A percentile compares a stretch with the other conserved stretches of the same genome.
These are phyloP conservation scores for Podila minutissima DNA, from an alignment of 192 early-diverging fungal species.

Conservation along the genomic window DNA sequence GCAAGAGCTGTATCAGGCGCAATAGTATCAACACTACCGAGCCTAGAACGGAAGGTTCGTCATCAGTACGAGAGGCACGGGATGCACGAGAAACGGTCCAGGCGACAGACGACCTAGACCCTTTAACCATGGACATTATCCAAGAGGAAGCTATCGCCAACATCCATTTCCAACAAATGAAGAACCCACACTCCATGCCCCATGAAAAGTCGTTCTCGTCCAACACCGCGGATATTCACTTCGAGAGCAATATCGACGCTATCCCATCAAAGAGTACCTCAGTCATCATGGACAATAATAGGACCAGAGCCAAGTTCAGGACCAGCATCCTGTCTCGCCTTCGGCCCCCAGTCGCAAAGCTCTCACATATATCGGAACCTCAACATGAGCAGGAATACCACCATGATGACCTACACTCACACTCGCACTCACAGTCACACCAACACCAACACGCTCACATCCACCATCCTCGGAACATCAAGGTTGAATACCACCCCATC, in stretches of 20 bases:
- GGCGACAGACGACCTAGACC: no score
- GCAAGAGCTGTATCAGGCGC: no score
- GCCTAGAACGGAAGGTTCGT: no score
- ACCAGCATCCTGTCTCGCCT: neutral
- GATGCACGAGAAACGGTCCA: neutral
- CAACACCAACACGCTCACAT: neutral
- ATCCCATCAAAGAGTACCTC: neutral
- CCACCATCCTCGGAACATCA: slow-evolving; percentile 5
- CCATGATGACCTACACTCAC: no score
- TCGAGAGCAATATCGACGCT: neutral
- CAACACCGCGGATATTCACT: neutral
- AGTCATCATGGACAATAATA: neutral
- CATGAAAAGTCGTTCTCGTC: neutral
- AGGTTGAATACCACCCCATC: slow-evolving; percentile 26
- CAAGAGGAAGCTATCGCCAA: neutral
- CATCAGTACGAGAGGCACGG: neutral
- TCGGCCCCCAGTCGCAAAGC: neutral
- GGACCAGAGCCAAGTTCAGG: neutral
- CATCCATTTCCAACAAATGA: neutral
- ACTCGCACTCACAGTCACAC: neutral
- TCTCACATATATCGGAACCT: neutral
- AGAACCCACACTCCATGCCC: neutral
- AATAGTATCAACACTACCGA: no score
- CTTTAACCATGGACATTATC: neutral
- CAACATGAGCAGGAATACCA: neutral